Conservation (phyloP, 2,329 filamentous ascomycete species). For the Knoxdaviesia capensis region DNA sequence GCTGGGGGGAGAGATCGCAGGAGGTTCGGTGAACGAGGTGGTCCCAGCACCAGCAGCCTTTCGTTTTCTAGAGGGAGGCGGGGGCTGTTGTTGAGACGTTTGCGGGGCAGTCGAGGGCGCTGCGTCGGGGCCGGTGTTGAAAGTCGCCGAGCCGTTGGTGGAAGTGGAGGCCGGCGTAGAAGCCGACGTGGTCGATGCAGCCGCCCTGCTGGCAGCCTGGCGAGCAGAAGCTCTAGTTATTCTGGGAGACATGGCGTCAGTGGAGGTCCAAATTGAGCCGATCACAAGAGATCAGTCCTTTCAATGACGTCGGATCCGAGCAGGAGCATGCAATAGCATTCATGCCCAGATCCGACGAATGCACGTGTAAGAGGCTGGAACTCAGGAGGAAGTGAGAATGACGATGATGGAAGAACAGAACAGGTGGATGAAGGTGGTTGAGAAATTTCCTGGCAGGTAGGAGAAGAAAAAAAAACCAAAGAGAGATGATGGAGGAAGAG, state of each 20-base stretch:
- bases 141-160: slow-evolving; percentile 17
- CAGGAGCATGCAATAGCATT: too few relatives aligned
- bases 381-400: too few relatives aligned
- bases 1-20: slow-evolving; percentile 8
- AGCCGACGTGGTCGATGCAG: slow-evolving; percentile 21
- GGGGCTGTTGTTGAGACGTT: slow-evolving; percentile 19
- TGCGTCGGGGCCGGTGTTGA: slow-evolving; percentile 18
- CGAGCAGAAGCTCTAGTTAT: slow-evolving; percentile 88
- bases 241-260: slow-evolving; percentile 33
- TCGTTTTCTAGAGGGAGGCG: slow-evolving; percentile 47
- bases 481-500: too few relatives aligned
- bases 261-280: too few relatives aligned
- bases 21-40: slow-evolving; percentile 10
- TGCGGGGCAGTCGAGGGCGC: slow-evolving; percentile 10
- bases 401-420: too few relatives aligned
- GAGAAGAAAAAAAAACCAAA: too few relatives aligned
- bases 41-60: slow-evolving; percentile 42
- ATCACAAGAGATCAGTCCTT: too few relatives aligned
- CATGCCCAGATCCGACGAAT: too few relatives aligned
- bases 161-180: slow-evolving; percentile 17
- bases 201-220: slow-evolving; percentile 51
- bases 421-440: too few relatives aligned
- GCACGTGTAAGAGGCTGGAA: too few relatives aligned
- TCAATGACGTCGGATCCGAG: too few relatives aligned
- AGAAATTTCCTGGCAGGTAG: too few relatives aligned